Conservation (phyloP, 768 basidiomycete species). For the Filobasidium floriforme region DNA sequence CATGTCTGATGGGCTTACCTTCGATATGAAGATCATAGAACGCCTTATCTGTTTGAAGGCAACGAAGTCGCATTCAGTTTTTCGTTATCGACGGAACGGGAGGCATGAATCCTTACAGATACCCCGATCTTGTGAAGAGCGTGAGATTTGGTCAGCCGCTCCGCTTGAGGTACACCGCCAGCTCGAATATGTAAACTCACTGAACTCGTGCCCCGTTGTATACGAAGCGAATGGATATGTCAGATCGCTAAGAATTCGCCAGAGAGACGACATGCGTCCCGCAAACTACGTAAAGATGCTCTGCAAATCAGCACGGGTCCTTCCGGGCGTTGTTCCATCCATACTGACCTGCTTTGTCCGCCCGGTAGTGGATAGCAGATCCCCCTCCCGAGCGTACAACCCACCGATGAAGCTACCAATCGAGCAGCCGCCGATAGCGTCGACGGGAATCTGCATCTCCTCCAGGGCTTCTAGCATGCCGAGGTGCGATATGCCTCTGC, state of each 20-base stretch:
- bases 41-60: conserved; percentile 50
- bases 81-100: conserved; percentile 8
- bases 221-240: conserved; percentile 88
- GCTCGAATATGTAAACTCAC: neutral
- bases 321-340: neutral
- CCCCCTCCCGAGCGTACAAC: conserved; percentile 87
- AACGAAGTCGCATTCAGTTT: neutral
- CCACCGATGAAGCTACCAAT: conserved; percentile 91
- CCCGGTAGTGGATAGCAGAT: conserved; percentile 74
- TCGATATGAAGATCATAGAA: conserved; percentile 79
- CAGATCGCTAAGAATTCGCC: conserved; percentile 88
- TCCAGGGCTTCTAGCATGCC: conserved; percentile 88
- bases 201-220: conserved; percentile 55
- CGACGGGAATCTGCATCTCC: conserved; percentile 86
- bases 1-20: conserved; percentile 29
- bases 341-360: conserved; percentile 62
- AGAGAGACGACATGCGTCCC: conserved; percentile 79
- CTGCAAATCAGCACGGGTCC: neutral
- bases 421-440: conserved; percentile 71
- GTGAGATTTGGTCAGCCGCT: too few species aligned
- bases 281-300: conserved; percentile 53
- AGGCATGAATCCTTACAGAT: conserved; percentile 60
- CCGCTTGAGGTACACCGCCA: too few species aligned
- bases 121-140: conserved; percentile 59
- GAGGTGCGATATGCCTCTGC: conserved; percentile 72